Evolutionary conservation across 2,329 filamentous ascomycete species (phyloP).

Genomic region (Emericellopsis cladophorae): DNA sequence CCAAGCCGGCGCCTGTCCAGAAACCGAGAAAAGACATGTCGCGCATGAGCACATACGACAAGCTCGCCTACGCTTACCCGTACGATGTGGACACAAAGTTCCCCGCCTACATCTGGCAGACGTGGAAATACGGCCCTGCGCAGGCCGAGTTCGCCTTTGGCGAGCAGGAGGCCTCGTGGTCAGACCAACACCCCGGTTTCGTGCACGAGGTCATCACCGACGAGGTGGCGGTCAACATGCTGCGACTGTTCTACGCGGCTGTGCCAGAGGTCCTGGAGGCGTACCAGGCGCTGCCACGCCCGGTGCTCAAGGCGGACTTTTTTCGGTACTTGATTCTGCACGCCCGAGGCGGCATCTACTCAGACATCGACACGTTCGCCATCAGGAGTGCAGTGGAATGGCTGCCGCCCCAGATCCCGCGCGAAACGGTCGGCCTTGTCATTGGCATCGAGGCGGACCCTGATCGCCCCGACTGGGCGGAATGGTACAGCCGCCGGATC

Average conservation of each 20-base stretch:
- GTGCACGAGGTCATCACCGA: slow-evolving; percentile 97
- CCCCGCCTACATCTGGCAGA: slow-evolving; percentile 98
- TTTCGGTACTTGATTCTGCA: slow-evolving; percentile 61
- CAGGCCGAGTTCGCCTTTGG: slow-evolving; percentile 71
- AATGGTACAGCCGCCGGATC: slow-evolving; percentile 93
- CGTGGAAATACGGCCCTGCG: slow-evolving; percentile 80
- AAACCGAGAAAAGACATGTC: slow-evolving; percentile 58
- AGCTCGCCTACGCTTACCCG: slow-evolving; percentile 85
- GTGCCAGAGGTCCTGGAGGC: slow-evolving; percentile 69
- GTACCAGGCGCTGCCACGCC: slow-evolving; percentile 58
- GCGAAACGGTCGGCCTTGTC: slow-evolving; percentile 69
- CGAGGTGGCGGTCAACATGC: slow-evolving; percentile 64
- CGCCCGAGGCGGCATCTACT: slow-evolving; percentile 58
- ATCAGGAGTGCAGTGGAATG: slow-evolving; percentile 76
- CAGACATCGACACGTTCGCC: slow-evolving; percentile 83
- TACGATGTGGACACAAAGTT: slow-evolving; percentile 85
- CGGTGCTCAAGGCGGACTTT: slow-evolving; percentile 69
- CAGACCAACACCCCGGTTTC: slow-evolving; percentile 74
- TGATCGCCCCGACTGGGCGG: slow-evolving; percentile 78
- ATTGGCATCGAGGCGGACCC: slow-evolving; percentile 95
- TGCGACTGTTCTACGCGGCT: slow-evolving; percentile 77
- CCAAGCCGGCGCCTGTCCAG: slow-evolving; percentile 2
- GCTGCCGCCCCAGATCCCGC: slow-evolving; percentile 69
- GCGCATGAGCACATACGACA: slow-evolving; percentile 60
- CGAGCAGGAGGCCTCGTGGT: slow-evolving; percentile 81